Evolutionary conservation across 371 early-diverging fungal genomes (phyloP), one percentile per base, ranked within the genome.

Genomic region (Haplosporangium sp.): DNA sequence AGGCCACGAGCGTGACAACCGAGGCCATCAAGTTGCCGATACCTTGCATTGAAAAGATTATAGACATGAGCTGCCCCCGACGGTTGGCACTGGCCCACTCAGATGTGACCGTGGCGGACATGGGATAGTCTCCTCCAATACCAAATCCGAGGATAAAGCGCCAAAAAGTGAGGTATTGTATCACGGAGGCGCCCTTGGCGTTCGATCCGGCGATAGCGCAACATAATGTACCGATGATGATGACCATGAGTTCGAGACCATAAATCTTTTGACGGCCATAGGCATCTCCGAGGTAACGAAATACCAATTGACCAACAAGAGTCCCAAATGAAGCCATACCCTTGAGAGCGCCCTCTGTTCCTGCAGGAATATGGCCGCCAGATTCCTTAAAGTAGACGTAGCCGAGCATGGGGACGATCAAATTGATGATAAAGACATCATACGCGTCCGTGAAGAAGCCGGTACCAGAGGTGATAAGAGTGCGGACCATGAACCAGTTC

Each of bases 241-340:
- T 83, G 37, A 90, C 83, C 64, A 87, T 79, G 36, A 91, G 74
- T 52, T 89, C 92, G 36, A 87, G 62, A 43, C 89, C 90, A 60
- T 90, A 91, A 64, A 91, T 83, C 55, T 74, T 64, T 61, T 90
- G 86, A 62, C 95, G 92, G 56, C 95, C 95, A 55, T 90, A 80
- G 62, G 91, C 89, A 75, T 95, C 94, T 55, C 93, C 93, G 55
- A 94, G 81, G 79, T 87, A 90, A 57, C 95, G 95, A 83, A 95
- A 95, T 23, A 85, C 45, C 18, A 95, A 84, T 69, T 95, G 94
- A 38, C 95, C 95, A 47, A 92, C 62, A 6, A 94, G 79, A 40
- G 92, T 94, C 65, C 95, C 94, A 60, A 91, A 88, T 64, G 87
- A 87, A 11, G 93, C 84, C 79, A 94, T 87, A 53, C 91, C 94